Conservation (phyloP, 129 eudicot genomes). For the Arctium minus region DNA sequence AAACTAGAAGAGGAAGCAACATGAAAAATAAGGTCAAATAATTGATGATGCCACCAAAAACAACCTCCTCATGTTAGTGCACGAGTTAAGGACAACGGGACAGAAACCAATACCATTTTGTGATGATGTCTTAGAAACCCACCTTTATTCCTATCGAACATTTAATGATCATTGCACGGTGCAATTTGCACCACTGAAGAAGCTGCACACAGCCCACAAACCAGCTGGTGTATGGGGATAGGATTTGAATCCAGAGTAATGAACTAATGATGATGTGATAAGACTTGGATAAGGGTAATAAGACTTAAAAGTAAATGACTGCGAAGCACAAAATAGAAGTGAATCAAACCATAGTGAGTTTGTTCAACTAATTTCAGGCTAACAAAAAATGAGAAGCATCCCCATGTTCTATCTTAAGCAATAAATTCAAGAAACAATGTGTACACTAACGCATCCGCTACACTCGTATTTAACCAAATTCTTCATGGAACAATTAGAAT, state of each 20-base stretch:
- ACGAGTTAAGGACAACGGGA: no score
- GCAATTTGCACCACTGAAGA: neutral
- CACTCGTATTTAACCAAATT: neutral
- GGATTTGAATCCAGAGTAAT: no score
- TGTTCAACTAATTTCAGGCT: neutral
- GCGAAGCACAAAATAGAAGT: neutral
- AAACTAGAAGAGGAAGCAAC: neutral
- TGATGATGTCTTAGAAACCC: neutral
- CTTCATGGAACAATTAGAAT: neutral
- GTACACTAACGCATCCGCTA: neutral
- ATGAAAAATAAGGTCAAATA: neutral
- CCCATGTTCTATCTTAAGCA: neutral
- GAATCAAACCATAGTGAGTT: neutral
- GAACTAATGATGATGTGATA: neutral
- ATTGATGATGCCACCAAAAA: neutral
- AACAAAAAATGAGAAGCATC: neutral
- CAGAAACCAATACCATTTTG: neutral
- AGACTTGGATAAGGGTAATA: neutral
- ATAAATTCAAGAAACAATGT: neutral
- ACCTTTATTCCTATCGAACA: neutral
- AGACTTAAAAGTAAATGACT: neutral
- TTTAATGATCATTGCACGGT: neutral
- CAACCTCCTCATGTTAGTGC: neutral
- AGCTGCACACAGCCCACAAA: neutral
- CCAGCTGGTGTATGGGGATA: no score